Evolutionary conservation across 1,139 yeast species (phyloP).

Genomic region (Saccharomyces hybrid): DNA sequence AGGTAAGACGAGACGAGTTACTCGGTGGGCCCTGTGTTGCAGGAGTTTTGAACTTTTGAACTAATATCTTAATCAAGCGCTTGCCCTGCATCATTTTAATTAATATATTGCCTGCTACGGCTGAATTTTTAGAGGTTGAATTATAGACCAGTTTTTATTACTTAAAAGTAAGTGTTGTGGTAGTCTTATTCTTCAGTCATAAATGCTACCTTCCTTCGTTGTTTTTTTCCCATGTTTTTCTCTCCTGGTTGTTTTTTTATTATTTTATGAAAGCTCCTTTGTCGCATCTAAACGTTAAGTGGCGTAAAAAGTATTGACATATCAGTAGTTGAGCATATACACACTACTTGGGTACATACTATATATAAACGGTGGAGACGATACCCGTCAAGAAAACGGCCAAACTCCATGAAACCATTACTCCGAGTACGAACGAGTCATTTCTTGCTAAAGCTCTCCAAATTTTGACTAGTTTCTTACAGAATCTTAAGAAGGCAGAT

Average conservation of each 20-base stretch:
- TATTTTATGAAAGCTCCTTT: too few relatives aligned
- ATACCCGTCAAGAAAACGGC: slow-evolving; percentile 2
- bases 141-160: too few relatives aligned
- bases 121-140: too few relatives aligned
- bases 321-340: too few relatives aligned
- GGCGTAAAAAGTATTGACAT: background rate
- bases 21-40: background rate
- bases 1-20: background rate
- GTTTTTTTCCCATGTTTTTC: too few relatives aligned
- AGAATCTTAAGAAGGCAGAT: background rate
- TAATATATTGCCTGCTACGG: too few relatives aligned
- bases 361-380: slow-evolving; percentile 1
- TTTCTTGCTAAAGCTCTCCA: slow-evolving; percentile 4
- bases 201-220: too few relatives aligned
- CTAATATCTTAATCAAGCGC: background rate
- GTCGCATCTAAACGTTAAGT: too few relatives aligned
- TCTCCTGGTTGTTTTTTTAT: background rate
- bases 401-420: slow-evolving; percentile 4
- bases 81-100: background rate
- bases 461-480: background rate
- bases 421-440: slow-evolving; percentile 3
- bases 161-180: too few relatives aligned
- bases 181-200: too few relatives aligned
- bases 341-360: background rate
- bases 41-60: background rate